Evolutionary conservation across 2,329 filamentous ascomycete genomes (phyloP).

Genomic region (Epichloe hybrida): DNA sequence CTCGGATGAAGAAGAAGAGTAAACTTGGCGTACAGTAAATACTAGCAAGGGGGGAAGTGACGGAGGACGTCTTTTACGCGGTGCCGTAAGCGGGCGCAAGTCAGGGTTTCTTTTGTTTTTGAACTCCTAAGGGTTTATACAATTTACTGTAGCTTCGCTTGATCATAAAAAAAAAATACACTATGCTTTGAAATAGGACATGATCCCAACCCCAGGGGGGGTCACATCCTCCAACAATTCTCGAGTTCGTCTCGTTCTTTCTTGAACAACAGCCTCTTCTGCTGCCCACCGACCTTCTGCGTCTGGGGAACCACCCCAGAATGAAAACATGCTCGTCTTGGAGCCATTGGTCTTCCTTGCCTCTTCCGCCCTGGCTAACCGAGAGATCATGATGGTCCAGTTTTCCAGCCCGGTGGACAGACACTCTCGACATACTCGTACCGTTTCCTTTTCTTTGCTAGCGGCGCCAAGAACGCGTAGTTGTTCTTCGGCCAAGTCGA

Average conservation of each 20-base stretch:
- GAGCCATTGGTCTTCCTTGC: slow-evolving; percentile 22
- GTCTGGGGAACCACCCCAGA: slow-evolving; percentile 23
- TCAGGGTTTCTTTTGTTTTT: not conserved
- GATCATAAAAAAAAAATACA: not conserved
- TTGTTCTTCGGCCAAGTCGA: slow-evolving; percentile 64
- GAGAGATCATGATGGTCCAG: slow-evolving; percentile 68
- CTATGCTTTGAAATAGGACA: slow-evolving; percentile 25
- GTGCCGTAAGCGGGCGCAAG: too few relatives aligned
- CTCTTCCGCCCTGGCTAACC: slow-evolving; percentile 41
- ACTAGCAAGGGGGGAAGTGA: not conserved
- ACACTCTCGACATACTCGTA: slow-evolving; percentile 60
- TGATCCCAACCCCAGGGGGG: slow-evolving; percentile 21
- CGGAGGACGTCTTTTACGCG: too few relatives aligned
- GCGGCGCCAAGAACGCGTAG: slow-evolving; percentile 30
- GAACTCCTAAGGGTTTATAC: not conserved
- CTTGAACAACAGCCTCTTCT: slow-evolving; percentile 40
- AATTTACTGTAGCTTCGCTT: not conserved
- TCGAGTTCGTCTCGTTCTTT: slow-evolving; percentile 35
- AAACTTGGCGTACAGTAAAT: not conserved
- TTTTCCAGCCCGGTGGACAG: slow-evolving; percentile 64
- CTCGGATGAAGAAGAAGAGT: not conserved
- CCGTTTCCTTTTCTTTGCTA: slow-evolving; percentile 15
- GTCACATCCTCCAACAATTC: slow-evolving; percentile 37
- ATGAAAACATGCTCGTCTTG: slow-evolving; percentile 20
- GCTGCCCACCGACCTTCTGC: slow-evolving; percentile 36